Conservation (phyloP, 2,329 filamentous ascomycete genomes). For the Grosmannia huntii region DNA sequence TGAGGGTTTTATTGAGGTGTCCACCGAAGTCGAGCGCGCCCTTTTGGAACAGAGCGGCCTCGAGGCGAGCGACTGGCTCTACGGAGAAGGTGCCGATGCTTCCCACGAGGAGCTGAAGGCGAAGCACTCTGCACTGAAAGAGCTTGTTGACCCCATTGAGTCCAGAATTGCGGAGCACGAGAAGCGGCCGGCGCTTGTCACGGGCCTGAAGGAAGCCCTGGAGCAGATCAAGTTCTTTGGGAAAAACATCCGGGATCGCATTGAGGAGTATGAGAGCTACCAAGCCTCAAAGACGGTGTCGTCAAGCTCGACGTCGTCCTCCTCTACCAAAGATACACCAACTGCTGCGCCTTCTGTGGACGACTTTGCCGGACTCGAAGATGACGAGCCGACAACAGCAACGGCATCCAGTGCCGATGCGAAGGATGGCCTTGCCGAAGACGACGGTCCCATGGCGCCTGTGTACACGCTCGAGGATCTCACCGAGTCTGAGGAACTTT, state of each 20-base stretch:
- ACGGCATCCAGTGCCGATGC: slow-evolving; percentile 22
- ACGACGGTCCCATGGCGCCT: slow-evolving; percentile 45
- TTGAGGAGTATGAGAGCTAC: slow-evolving; percentile 53
- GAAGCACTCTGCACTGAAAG: slow-evolving; percentile 64
- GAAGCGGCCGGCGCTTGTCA: slow-evolving; percentile 57
- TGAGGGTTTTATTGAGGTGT: slow-evolving; percentile 57
- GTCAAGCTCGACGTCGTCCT: slow-evolving; percentile 24
- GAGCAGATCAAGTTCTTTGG: slow-evolving; percentile 60
- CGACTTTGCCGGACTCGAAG: slow-evolving; percentile 66
- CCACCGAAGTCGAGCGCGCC: slow-evolving; percentile 54
- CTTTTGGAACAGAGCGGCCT: slow-evolving; percentile 55
- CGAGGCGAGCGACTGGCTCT: slow-evolving; percentile 77
- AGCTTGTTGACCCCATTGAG: slow-evolving; percentile 65
- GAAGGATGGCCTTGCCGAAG: slow-evolving; percentile 17
- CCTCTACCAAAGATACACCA: slow-evolving; percentile 23
- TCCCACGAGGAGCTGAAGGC: slow-evolving; percentile 60
- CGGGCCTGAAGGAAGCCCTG: slow-evolving; percentile 56
- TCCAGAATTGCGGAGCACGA: slow-evolving; percentile 59
- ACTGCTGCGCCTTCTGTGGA: slow-evolving; percentile 30
- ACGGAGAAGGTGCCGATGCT: slow-evolving; percentile 70
- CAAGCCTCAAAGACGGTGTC: slow-evolving; percentile 40
- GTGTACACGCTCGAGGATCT: slow-evolving; percentile 66
- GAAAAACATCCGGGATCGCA: slow-evolving; percentile 54
- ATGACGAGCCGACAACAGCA: slow-evolving; percentile 36
- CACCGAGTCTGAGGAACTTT: slow-evolving; percentile 46